These are phyloP conservation scores for Tetrahymena malaccensis DNA, from an alignment of 73 alveolate species.

Conservation along the genomic window DNA sequence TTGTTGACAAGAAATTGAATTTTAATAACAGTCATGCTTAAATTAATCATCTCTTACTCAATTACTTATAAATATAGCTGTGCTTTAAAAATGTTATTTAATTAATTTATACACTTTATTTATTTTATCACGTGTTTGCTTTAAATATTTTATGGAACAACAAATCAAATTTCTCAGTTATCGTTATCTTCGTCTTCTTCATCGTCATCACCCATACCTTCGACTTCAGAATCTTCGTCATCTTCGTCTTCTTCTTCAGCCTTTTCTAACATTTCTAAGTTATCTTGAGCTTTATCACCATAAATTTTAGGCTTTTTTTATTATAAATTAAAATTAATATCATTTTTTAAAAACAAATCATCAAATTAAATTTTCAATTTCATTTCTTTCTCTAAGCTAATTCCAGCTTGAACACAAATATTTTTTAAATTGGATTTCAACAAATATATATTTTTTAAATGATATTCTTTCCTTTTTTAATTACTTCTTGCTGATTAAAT, in stretches of 20 bases:
- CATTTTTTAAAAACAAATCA: neutral
- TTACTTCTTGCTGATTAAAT: neutral
- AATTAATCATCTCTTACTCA: neutral
- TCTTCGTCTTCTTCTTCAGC: neutral
- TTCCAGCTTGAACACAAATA: too few relatives aligned
- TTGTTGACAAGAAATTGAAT: too few relatives aligned
- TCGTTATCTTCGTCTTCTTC: neutral
- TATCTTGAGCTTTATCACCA: neutral
- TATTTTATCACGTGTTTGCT: neutral
- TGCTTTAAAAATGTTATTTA: neutral
- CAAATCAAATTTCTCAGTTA: neutral
- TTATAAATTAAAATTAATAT: neutral
- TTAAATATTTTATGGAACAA: neutral
- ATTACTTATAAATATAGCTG: neutral
- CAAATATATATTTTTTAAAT: too few relatives aligned
- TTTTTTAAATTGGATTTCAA: too few relatives aligned
- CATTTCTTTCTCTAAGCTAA: neutral
- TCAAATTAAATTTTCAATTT: neutral
- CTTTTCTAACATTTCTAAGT: neutral
- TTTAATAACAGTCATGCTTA: neutral
- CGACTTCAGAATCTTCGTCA: neutral
- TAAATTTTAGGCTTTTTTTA: neutral
- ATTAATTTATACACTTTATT: neutral
- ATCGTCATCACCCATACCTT: neutral
- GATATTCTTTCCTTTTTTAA: neutral